phyloP scores from a whole-genome alignment of 2,329 filamentous ascomycete species.

The Dactylellina haptotyla region DNA sequence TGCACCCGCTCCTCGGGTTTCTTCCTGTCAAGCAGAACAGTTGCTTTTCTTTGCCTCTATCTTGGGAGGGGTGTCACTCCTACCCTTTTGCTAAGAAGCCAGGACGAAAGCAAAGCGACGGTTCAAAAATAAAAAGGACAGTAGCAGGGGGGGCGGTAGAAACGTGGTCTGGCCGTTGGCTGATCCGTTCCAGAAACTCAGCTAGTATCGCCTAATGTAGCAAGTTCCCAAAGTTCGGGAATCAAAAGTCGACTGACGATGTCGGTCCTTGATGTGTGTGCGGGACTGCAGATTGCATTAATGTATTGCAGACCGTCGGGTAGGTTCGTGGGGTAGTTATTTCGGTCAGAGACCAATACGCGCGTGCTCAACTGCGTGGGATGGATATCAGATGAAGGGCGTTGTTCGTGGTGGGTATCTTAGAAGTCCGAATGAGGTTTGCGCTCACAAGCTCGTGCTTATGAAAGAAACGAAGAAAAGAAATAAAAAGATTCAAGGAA shows the following conservation, averaged over 20 bases:
- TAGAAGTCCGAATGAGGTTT: too few relatives aligned
- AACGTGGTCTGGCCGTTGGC: slow-evolving; percentile 52
- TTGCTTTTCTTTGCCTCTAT: slow-evolving; percentile 13
- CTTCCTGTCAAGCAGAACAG: slow-evolving; percentile 1
- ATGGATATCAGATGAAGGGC: slow-evolving; percentile 34
- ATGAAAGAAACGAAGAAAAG: too few relatives aligned
- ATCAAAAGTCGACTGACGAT: slow-evolving; percentile 10
- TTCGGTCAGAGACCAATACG: background rate
- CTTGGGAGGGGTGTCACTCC: slow-evolving; percentile 10
- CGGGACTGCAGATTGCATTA: background rate
- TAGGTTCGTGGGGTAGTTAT: slow-evolving; percentile 30
- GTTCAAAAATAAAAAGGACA: slow-evolving; percentile 14
- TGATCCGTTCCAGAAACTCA: slow-evolving; percentile 41
- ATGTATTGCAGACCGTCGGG: slow-evolving; percentile 27
- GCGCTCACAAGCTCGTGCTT: too few relatives aligned
- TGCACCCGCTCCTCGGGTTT: slow-evolving; percentile 28
- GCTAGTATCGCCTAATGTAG: slow-evolving; percentile 29
- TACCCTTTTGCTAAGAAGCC: background rate
- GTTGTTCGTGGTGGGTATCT: too few relatives aligned
- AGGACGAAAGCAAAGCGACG: background rate
- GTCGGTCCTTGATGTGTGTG: slow-evolving; percentile 13
- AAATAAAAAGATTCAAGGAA: background rate
- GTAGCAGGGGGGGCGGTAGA: slow-evolving; percentile 36
- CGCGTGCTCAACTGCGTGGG: slow-evolving; percentile 19
- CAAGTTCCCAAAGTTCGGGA: slow-evolving; percentile 22